phyloP scores from a whole-genome alignment of 2,329 filamentous ascomycete species.

The Tolypocladium ovalisporum region DNA sequence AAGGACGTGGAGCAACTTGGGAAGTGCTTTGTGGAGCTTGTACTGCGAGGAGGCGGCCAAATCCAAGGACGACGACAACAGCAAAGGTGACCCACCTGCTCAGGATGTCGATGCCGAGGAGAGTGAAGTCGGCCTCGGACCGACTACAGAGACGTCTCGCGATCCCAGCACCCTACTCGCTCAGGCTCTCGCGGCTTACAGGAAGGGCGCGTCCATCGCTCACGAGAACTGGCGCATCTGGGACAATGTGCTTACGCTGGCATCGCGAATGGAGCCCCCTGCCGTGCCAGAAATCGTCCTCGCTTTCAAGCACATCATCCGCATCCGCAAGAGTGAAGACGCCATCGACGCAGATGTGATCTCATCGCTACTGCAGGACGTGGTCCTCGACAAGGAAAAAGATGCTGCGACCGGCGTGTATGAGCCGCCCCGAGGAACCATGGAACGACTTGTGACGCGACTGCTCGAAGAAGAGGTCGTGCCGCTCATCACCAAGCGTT shows the following conservation, averaged over 20 bases:
- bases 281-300: constrained; percentile 65
- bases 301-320: constrained; percentile 64
- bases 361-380: constrained; percentile 59
- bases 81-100: constrained; percentile 8
- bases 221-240: constrained; percentile 87
- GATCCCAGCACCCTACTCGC: constrained; percentile 53
- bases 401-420: constrained; percentile 18
- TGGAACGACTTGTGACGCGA: constrained; percentile 52
- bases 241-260: constrained; percentile 90
- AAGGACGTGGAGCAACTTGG: constrained; percentile 90
- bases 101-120: constrained; percentile 16
- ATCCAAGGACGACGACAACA: constrained; percentile 16
- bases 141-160: constrained; percentile 13
- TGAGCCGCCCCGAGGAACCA: constrained; percentile 40
- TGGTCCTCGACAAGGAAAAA: constrained; percentile 38
- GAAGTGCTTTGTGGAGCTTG: constrained; percentile 65
- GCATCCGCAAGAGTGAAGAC: constrained; percentile 67
- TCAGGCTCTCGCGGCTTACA: constrained; percentile 75
- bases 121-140: constrained; percentile 12
- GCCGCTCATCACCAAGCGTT: constrained; percentile 73
- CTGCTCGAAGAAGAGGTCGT: constrained; percentile 66
- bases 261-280: constrained; percentile 64
- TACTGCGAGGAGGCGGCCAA: constrained; percentile 42
- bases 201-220: constrained; percentile 74
- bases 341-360: constrained; percentile 69